Conservation (phyloP, 352 stramenopile genomes). For the Phytophthora cryptogea region DNA sequence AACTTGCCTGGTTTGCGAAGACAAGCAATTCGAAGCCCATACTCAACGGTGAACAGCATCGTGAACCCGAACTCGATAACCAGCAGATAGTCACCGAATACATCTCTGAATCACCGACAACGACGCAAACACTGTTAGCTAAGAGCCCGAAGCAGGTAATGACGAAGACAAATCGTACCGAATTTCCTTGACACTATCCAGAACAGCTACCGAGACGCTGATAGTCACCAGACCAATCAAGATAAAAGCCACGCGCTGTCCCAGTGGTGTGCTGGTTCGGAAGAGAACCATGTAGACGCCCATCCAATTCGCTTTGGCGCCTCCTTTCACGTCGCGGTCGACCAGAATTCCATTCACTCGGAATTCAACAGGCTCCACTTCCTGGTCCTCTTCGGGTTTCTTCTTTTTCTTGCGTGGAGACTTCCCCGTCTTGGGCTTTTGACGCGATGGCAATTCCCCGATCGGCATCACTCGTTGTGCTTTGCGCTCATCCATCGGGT, state of each 20-base stretch:
- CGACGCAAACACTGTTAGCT: constrained; percentile 5
- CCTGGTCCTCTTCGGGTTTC: constrained; percentile 24
- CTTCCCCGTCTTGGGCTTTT: constrained; percentile 27
- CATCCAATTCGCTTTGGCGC: constrained; percentile 65
- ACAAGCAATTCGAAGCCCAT: constrained; percentile 66
- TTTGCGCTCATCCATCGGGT: constrained; percentile 13
- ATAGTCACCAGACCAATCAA: constrained; percentile 73
- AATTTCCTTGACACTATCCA: constrained; percentile 75
- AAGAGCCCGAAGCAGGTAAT: neutral
- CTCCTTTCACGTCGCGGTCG: constrained; percentile 67
- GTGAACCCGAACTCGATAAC: constrained; percentile 81
- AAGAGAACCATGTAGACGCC: constrained; percentile 77
- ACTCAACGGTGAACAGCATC: constrained; percentile 82
- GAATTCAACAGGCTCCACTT: constrained; percentile 39
- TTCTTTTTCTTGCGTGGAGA: constrained; percentile 38
- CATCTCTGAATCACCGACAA: constrained; percentile 36
- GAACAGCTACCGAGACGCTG: constrained; percentile 66
- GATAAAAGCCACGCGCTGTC: constrained; percentile 66
- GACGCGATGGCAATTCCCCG: constrained; percentile 26
- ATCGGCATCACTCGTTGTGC: constrained; percentile 29
- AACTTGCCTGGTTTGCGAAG: constrained; percentile 65
- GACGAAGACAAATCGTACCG: constrained; percentile 31
- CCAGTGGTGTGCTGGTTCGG: constrained; percentile 68
- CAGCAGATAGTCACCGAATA: constrained; percentile 68
- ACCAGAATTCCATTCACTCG: constrained; percentile 74